Evolutionary conservation across 1,284 basidiomycete species (phyloP).

Genomic region (Moniliophthora roreri): DNA sequence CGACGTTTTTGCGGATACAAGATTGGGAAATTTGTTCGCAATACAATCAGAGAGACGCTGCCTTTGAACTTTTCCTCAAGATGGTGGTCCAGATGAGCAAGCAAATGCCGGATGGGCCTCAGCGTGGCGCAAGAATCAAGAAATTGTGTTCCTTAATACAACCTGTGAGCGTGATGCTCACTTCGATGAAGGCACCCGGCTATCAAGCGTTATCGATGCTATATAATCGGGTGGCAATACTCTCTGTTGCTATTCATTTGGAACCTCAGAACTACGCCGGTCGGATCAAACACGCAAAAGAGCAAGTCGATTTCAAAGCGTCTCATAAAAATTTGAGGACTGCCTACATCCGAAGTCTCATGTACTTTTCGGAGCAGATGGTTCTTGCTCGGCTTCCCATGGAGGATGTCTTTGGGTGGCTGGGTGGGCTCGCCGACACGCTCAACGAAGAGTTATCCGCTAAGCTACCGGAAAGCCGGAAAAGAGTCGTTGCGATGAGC

Average conservation of each 20-base stretch:
- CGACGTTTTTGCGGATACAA: constrained; percentile 70
- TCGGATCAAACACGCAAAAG: constrained; percentile 60
- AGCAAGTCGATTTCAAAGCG: constrained; percentile 68
- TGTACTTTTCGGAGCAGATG: constrained; percentile 72
- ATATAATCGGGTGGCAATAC: constrained; percentile 82
- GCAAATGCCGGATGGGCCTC: constrained; percentile 4
- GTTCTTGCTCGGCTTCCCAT: constrained; percentile 60
- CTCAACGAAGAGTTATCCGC: constrained; percentile 54
- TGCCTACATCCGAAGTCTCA: constrained; percentile 76
- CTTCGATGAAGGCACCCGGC: constrained; percentile 52
- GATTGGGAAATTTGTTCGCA: constrained; percentile 56
- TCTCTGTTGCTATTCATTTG: constrained; percentile 77
- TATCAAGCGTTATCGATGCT: constrained; percentile 73
- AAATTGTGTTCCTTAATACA: constrained; percentile 80
- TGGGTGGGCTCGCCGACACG: constrained; percentile 59
- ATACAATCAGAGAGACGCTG: constrained; percentile 62
- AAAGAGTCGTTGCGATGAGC: constrained; percentile 29
- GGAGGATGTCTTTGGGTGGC: constrained; percentile 62
- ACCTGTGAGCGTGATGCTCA: constrained; percentile 73
- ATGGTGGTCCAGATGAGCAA: constrained; percentile 53
- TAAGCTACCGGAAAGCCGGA: constrained; percentile 14
- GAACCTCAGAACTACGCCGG: constrained; percentile 52
- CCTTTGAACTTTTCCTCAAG: constrained; percentile 82
- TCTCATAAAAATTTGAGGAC: constrained; percentile 73
- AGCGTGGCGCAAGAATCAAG: constrained; percentile 52